These are phyloP conservation scores for Tricladium varicosporioides DNA, from an alignment of 2,329 filamentous ascomycete species.

Conservation along the genomic window DNA sequence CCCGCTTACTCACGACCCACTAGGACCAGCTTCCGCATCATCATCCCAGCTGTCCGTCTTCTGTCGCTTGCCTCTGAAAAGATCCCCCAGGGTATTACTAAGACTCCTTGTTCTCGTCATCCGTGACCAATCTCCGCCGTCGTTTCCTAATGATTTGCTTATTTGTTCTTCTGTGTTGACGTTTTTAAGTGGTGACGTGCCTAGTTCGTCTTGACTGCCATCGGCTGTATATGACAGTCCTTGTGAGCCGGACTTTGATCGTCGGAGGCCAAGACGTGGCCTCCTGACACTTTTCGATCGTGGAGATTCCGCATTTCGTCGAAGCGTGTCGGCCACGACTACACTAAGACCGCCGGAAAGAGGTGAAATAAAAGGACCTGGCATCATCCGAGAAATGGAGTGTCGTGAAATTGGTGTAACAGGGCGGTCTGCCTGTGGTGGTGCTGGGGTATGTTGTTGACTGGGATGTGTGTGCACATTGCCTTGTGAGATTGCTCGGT, in stretches of 20 bases:
- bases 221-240: constrained; percentile 19
- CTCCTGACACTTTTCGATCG: constrained; percentile 32
- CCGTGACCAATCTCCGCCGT: constrained; percentile 16
- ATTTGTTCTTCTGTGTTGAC: constrained; percentile 8
- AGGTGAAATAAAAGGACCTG: constrained; percentile 57
- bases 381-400: constrained; percentile 51
- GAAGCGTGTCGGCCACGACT: constrained; percentile 62
- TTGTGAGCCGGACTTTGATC: constrained; percentile 30
- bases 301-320: constrained; percentile 50
- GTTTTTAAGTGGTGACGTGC: constrained; percentile 15
- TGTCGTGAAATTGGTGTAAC: constrained; percentile 41
- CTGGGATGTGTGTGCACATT: constrained; percentile 30
- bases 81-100: constrained; percentile 31
- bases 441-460: constrained; percentile 31
- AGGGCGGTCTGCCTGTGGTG: constrained; percentile 38
- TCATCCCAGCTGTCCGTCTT: constrained; percentile 12
- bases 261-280: constrained; percentile 27
- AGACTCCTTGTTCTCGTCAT: constrained; percentile 29
- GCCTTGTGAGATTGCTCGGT: constrained; percentile 26
- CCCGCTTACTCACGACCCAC: constrained; percentile 23
- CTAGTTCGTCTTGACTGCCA: constrained; percentile 19
- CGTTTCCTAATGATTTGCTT: constrained; percentile 23
- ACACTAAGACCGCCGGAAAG: constrained; percentile 59
- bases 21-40: constrained; percentile 31
- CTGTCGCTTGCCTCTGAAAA: constrained; percentile 26